A percentile compares a stretch with the other conserved stretches of the same genome.
These are phyloP conservation scores for Keithomyces neogunnii DNA, from an alignment of 2,329 filamentous ascomycete species.

Conservation along the genomic window DNA sequence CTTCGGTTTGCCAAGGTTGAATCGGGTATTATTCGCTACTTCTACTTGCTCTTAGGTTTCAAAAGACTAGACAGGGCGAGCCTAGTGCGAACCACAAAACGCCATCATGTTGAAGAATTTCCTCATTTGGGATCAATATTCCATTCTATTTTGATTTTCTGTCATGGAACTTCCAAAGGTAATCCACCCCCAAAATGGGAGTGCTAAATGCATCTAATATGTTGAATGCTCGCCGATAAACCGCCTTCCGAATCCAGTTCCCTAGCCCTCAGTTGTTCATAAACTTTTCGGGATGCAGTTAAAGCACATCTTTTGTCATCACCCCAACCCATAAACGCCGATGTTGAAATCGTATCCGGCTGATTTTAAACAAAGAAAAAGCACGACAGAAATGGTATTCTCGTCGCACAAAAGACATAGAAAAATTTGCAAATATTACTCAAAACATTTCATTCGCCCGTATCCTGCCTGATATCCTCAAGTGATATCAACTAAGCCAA, in stretches of 20 bases:
- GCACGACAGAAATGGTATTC: constrained; percentile 4
- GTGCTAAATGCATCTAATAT: constrained; percentile 25
- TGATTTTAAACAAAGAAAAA: constrained; percentile 21
- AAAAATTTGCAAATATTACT: constrained; percentile 19
- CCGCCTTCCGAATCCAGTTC: constrained; percentile 11
- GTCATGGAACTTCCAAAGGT: constrained; percentile 16
- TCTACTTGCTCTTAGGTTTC: constrained; percentile 5
- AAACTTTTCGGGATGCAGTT: constrained; percentile 25
- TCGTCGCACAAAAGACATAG: neutral
- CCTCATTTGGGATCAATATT: constrained; percentile 3
- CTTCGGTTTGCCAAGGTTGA: constrained; percentile 11
- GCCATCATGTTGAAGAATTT: constrained; percentile 12
- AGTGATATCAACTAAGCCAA: constrained; percentile 11
- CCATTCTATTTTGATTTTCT: constrained; percentile 12
- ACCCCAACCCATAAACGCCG: constrained; percentile 38
- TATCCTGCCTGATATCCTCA: constrained; percentile 9
- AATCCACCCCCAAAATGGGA: constrained; percentile 21
- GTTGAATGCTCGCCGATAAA: constrained; percentile 30
- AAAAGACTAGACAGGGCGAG: neutral
- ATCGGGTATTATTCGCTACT: constrained; percentile 11
- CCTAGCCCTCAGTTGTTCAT: constrained; percentile 22
- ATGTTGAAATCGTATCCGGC: constrained; percentile 50
- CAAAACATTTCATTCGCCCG: constrained; percentile 17
- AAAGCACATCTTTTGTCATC: constrained; percentile 25
- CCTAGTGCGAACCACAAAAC: constrained; percentile 7